Evolutionary conservation across 176 grass and related monocot genomes (phyloP), one percentile per base, ranked within the genome.

Genomic region (Ananas comosus): DNA sequence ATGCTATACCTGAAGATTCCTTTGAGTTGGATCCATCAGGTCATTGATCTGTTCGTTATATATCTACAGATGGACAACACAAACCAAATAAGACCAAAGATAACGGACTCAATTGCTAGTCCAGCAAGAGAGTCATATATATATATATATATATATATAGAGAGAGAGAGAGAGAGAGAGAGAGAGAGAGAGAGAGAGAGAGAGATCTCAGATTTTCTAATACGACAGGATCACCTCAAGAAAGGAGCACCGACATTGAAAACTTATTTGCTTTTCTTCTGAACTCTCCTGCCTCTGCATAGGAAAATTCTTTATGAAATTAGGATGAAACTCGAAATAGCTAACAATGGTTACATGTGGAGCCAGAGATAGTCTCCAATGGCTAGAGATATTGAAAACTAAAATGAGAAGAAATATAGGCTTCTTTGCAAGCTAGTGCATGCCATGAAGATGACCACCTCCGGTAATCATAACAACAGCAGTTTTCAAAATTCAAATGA

Each of bases 1-100:
- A 4, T 76, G 12, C 59, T 33, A 49, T 87, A 93, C 94, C 85
- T 99, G 87, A 75, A 99, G 89, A 19, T 93, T 74, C 69, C 87
- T 86, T 52, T 93, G 94, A 84, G 94, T 93, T 71, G 94, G 84
- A 69, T 93, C 89, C n/a, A 93, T 73, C 8, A 99, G 75, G 79
- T 93, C 94, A 78, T 93, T 99, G 49, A 99, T 88, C 61, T 86
- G 94, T 6, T 88, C 84, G 51, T 99, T 99, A 51, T 93, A 81
- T 73, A 97, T 86, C 94, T 97, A 77, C 48, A 76, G 50, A 71
- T 71, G 50, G 4, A 65, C 72, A 48, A 64, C 19, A 61, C 2
- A 65, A 80, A 65, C 12, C 4, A 17, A 68, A 16, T 48, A 63
- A 10, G 16, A 72, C 29, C 1, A 13, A 29, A 50, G 72, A 27